These are phyloP conservation scores for Euptelea pleiosperma DNA, from an alignment of 164 flowering plant species.

Conservation along the genomic window DNA sequence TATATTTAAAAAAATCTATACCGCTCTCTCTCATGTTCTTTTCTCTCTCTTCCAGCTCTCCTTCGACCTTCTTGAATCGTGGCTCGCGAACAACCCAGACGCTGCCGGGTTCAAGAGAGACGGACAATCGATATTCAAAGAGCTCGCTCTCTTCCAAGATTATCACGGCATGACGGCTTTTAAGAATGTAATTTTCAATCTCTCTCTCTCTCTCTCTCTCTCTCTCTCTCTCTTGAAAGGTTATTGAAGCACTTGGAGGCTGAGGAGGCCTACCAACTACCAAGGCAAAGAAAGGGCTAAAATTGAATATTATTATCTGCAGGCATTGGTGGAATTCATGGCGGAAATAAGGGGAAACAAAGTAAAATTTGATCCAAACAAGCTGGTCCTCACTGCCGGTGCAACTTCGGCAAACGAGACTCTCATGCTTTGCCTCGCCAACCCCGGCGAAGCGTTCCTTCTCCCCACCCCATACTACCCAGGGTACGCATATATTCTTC, in stretches of 20 bases:
- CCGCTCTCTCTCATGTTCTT: constrained; percentile 55
- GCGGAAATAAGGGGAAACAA: constrained; percentile 64
- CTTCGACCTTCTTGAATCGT: constrained; percentile 42
- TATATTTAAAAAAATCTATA: background rate
- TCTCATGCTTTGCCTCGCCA: constrained; percentile 82
- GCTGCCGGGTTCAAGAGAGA: constrained; percentile 19
- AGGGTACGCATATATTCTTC: constrained; percentile 50
- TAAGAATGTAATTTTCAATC: constrained; percentile 42
- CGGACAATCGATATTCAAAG: constrained; percentile 35
- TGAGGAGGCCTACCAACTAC: no score
- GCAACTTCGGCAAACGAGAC: constrained; percentile 89
- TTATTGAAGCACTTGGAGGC: background rate
- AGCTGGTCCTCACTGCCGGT: constrained; percentile 81
- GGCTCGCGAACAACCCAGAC: constrained; percentile 35
- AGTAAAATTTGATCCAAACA: constrained; percentile 56
- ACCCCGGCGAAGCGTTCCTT: constrained; percentile 77
- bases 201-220: background rate
- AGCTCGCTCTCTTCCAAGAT: constrained; percentile 50
- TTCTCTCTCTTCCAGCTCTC: constrained; percentile 53
- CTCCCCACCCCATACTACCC: constrained; percentile 94
- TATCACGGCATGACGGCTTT: constrained; percentile 50
- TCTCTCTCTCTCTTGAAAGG: background rate
- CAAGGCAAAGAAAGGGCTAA: no score
- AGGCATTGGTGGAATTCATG: constrained; percentile 80
- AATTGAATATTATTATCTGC: constrained; percentile 7